These are phyloP conservation scores for Neurospora africana DNA, from an alignment of 495 filamentous ascomycete genomes.

Conservation along the genomic window DNA sequence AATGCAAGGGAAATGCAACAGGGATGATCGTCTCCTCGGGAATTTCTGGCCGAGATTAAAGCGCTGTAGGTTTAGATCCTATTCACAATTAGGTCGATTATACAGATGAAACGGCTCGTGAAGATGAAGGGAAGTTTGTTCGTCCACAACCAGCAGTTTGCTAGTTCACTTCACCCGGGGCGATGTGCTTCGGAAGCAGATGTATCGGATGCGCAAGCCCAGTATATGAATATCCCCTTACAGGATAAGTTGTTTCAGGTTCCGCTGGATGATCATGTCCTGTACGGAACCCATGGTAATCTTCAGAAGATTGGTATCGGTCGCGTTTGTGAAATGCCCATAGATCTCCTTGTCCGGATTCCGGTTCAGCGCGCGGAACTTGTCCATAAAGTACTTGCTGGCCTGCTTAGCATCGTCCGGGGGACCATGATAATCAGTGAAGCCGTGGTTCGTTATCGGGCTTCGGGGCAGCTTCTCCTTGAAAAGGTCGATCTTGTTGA, in stretches of 20 bases:
- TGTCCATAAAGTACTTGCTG: constrained; percentile 79
- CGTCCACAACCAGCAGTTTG: not conserved
- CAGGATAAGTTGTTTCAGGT: constrained; percentile 87
- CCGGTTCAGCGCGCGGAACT: constrained; percentile 77
- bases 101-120: not conserved
- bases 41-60: not conserved
- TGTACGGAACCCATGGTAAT: constrained; percentile 96
- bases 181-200: not conserved
- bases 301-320: constrained; percentile 89
- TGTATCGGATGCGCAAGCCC: not conserved
- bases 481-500: constrained; percentile 99
- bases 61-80: not conserved
- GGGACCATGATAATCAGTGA: constrained; percentile 73
- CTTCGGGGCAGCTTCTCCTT: constrained; percentile 73
- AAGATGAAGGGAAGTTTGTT: not conserved
- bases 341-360: constrained; percentile 84
- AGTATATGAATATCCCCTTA: constrained; percentile 36
- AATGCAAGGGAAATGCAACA: not conserved
- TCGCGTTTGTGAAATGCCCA: constrained; percentile 88
- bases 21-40: not conserved
- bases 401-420: constrained; percentile 46
- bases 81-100: not conserved
- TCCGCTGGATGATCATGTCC: constrained; percentile 99
- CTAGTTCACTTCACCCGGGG: not conserved
- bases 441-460: constrained; percentile 74